phyloP scores from a whole-genome alignment of 805 yeast species.

The Pachysolen tannophilus region DNA sequence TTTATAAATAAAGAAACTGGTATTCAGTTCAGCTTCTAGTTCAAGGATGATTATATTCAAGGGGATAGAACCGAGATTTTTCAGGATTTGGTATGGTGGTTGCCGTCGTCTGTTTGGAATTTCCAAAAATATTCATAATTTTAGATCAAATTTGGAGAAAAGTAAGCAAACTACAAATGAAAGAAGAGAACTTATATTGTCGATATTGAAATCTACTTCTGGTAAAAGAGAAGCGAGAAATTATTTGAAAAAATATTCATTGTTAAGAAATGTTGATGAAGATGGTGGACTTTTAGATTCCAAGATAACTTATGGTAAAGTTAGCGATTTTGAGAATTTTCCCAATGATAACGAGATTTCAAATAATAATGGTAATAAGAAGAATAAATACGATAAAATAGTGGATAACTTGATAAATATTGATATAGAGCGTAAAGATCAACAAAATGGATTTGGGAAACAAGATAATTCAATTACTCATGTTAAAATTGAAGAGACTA shows the following conservation, averaged over 20 bases:
- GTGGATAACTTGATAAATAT: slow-evolving; percentile 14
- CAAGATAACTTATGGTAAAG: slow-evolving; percentile 21
- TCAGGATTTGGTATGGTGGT: too few relatives aligned
- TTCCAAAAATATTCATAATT: slow-evolving; percentile 9
- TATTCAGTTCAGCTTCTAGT: too few relatives aligned
- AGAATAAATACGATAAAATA: slow-evolving; percentile 27
- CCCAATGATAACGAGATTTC: too few relatives aligned
- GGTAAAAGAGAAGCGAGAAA: slow-evolving; percentile 88
- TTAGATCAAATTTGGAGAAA: slow-evolving; percentile 19
- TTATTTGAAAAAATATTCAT: slow-evolving; percentile 64
- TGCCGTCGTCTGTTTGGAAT: too few relatives aligned
- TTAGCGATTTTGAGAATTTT: slow-evolving; percentile 4
- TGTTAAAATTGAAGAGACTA: neutral
- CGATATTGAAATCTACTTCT: slow-evolving; percentile 83
- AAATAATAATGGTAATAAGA: slow-evolving; percentile 15
- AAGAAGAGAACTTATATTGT: slow-evolving; percentile 64
- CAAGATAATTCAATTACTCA: slow-evolving; percentile 9
- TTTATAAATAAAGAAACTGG: too few relatives aligned
- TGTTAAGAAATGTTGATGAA: slow-evolving; percentile 22
- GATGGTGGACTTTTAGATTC: slow-evolving; percentile 19
- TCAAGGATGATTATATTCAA: too few relatives aligned
- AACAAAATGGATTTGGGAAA: too few relatives aligned
- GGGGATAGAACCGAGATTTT: too few relatives aligned
- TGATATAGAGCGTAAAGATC: slow-evolving; percentile 16
- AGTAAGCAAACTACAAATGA: slow-evolving; percentile 30